Base-by-base conservation (phyloP, 352 stramenopile genomes). In the Globisporangium cylindrosporum region DNA sequence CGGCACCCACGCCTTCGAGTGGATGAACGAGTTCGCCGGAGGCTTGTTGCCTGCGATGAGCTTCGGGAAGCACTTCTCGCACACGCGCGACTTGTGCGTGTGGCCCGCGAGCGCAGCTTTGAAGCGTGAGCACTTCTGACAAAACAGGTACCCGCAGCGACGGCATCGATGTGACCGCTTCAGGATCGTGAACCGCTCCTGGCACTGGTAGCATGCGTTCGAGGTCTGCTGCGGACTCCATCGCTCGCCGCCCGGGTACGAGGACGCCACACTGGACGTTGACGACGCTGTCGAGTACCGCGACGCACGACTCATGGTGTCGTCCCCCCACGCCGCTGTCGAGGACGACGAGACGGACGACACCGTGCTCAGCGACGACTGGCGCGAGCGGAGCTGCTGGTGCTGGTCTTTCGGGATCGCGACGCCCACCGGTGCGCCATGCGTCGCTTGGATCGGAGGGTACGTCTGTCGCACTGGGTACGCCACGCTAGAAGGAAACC, bases 21-120 rank as follows among this genome's bases (percentile, higher is more conserved):
- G 85, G 68, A 95, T 91, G 61, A 95, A 95, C 62, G 84, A 90
- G 63, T 95, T 95, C 65, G 89, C 81, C 0, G 88, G 86, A 36
- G 82, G 82, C 36, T 87, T 81, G 60, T 79, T 90, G 60, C 80
- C 81, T 4, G 83, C 86, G 12, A 95, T 73, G 38, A 92, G 86
- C 73, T 94, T 93, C 64, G 88, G 88, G 68, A 95, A 93, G 68
- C 88, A 95, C 64, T 75, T 86, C 70, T 93, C 86, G 34, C 88
- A 95, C 22, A 95, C 83, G 53, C 88, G 80, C 48, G 88, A 95
- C 66, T 92, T 91, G 78, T 95, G 88, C 59, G 86, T 90, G 70
- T 95, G 88, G 20, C 86, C 86, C 3, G 77, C 79, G 15, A 95
- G 77, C 59, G 88, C 84, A 0, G 86, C 87, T 59, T 91, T 91